phyloP scores from a whole-genome alignment of 768 basidiomycete genomes.

The Leccinum longicurvipes region DNA sequence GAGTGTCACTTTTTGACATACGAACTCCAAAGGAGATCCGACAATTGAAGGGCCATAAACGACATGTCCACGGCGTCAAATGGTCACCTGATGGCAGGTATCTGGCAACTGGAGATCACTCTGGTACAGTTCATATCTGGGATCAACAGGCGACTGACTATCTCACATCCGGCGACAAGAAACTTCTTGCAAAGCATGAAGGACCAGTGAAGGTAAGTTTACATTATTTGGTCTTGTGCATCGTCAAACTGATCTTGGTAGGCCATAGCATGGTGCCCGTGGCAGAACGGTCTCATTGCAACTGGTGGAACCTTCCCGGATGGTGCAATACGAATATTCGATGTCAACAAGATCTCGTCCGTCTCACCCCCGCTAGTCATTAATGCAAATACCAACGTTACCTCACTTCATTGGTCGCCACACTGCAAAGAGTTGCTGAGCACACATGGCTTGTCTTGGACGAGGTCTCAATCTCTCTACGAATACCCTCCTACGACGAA shows the following conservation, averaged over 20 bases:
- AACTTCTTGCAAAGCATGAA: slow-evolving; percentile 40
- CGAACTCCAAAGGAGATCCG: slow-evolving; percentile 30
- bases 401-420: slow-evolving; percentile 64
- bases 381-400: slow-evolving; percentile 47
- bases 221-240: neutral
- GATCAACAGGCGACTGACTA: slow-evolving; percentile 36
- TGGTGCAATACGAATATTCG: slow-evolving; percentile 54
- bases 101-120: slow-evolving; percentile 40
- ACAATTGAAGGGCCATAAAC: slow-evolving; percentile 30
- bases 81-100: slow-evolving; percentile 39
- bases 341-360: slow-evolving; percentile 38
- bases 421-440: slow-evolving; percentile 85
- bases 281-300: slow-evolving; percentile 65
- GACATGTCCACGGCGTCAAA: slow-evolving; percentile 39
- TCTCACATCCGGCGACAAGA: slow-evolving; percentile 31
- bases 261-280: slow-evolving; percentile 76
- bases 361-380: slow-evolving; percentile 48
- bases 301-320: slow-evolving; percentile 66
- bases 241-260: slow-evolving; percentile 22
- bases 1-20: slow-evolving; percentile 36
- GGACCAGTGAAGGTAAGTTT: slow-evolving; percentile 42
- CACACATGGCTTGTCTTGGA: slow-evolving; percentile 55
- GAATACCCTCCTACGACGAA: slow-evolving; percentile 19
- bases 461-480: slow-evolving; percentile 16
- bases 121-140: slow-evolving; percentile 43